A percentile compares a stretch with the other conserved stretches of the same genome.
These are phyloP conservation scores for Nemania sp. DNA, from an alignment of 2,329 filamentous ascomycete species.

Conservation along the genomic window DNA sequence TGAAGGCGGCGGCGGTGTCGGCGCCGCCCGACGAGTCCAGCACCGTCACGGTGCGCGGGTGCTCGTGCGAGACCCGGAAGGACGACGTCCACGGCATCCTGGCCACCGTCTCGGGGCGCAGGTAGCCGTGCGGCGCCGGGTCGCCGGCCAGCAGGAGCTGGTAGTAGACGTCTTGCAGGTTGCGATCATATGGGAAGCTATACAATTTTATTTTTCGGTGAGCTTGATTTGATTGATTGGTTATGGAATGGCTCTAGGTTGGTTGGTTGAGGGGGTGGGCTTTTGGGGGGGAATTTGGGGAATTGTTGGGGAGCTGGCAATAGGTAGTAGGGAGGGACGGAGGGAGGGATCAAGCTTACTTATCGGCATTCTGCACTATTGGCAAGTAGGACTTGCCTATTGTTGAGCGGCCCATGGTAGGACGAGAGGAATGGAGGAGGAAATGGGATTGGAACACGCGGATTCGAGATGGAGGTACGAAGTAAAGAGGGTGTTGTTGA, in stretches of 20 bases:
- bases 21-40: constrained; percentile 36
- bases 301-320: no score
- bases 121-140: constrained; percentile 53
- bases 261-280: not conserved
- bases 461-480: not conserved
- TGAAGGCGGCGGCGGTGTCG: constrained; percentile 38
- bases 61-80: constrained; percentile 39
- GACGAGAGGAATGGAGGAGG: not conserved
- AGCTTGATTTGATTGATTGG: constrained; percentile 4
- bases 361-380: constrained; percentile 30
- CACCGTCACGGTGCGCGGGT: constrained; percentile 40
- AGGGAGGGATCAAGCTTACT: constrained; percentile 12
- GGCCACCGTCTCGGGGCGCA: constrained; percentile 50
- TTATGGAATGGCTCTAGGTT: not conserved
- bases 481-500: no score
- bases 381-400: constrained; percentile 27
- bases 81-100: constrained; percentile 51
- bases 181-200: constrained; percentile 53
- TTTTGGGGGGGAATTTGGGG: not conserved
- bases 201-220: not conserved
- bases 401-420: constrained; percentile 24
- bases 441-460: no score
- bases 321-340: no score
- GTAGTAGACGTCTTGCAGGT: constrained; percentile 45
- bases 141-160: constrained; percentile 52